Percentiles rank a stretch among this genome's conserved stretches.
Evolutionary conservation across 495 filamentous ascomycete species (phyloP).

Genomic region (Penicillium canescens): DNA sequence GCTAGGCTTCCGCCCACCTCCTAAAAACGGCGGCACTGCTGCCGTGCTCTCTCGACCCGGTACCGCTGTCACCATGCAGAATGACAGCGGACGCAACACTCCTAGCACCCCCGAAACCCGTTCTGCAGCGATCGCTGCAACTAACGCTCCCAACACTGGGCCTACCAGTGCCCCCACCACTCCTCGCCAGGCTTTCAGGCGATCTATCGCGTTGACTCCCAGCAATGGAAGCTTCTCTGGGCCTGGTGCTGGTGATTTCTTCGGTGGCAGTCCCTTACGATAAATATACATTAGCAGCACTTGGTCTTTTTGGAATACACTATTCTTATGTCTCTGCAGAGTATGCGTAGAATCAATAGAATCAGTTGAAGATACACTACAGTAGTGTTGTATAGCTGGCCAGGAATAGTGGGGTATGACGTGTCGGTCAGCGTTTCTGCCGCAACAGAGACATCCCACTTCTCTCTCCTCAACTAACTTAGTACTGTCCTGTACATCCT

Average conservation of each 20-base stretch:
- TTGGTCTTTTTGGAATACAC: background rate
- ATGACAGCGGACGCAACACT: slow-evolving; percentile 45
- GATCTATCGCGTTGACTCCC: slow-evolving; percentile 47
- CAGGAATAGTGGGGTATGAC: background rate
- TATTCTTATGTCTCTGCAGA: background rate
- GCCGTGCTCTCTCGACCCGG: slow-evolving; percentile 45
- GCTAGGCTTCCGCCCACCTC: slow-evolving; percentile 72
- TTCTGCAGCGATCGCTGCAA: slow-evolving; percentile 1
- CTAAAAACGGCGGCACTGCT: slow-evolving; percentile 33
- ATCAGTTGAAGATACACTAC: no score
- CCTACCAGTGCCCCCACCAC: slow-evolving; percentile 43
- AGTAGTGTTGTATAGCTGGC: background rate
- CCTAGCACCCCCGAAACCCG: slow-evolving; percentile 38
- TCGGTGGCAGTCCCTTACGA: slow-evolving; percentile 45
- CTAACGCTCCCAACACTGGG: slow-evolving; percentile 4
- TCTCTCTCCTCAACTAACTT: no score
- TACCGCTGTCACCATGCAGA: slow-evolving; percentile 45
- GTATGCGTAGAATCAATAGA: no score
- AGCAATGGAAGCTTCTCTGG: slow-evolving; percentile 48
- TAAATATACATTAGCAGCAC: slow-evolving; percentile 14
- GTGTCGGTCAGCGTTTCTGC: background rate
- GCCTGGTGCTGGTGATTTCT: slow-evolving; percentile 42
- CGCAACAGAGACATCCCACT: no score
- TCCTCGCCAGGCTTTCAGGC: slow-evolving; percentile 46
- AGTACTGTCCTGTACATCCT: no score